Conservation (phyloP, 192 early-diverging fungal species). For the Coemansia sp. region DNA sequence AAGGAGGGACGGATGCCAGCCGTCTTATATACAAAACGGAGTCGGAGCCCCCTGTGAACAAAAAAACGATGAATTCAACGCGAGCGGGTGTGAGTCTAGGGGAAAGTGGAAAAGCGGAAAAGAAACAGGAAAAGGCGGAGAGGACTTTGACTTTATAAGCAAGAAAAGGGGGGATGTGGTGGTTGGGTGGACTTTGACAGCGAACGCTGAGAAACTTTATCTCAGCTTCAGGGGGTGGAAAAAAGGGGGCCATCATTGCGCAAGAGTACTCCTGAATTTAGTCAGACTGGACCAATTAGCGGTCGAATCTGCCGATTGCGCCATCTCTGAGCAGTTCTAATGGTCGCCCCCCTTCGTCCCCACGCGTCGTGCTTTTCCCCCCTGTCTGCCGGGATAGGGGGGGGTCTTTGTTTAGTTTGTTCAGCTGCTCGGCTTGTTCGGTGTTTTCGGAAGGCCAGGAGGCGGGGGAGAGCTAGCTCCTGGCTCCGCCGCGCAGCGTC, state of each 20-base stretch:
- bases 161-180: background rate
- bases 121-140: background rate
- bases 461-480: no score
- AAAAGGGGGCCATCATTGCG: background rate
- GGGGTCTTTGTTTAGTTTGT: no score
- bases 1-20: no score
- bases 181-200: background rate
- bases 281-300: slow-evolving; percentile 6
- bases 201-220: background rate
- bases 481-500: background rate
- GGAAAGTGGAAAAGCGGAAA: slow-evolving; percentile 2
- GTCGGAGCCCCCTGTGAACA: slow-evolving; percentile 1
- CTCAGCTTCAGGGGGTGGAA: slow-evolving; percentile 3
- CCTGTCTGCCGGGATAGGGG: background rate
- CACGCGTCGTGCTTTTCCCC: background rate
- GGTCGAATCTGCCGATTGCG: slow-evolving; percentile 18
- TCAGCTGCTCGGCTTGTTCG: no score
- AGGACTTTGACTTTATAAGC: background rate
- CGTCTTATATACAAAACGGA: background rate
- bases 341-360: background rate
- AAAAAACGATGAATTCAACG: slow-evolving; percentile 14
- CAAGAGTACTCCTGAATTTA: background rate
- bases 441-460: no score
- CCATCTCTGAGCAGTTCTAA: slow-evolving; percentile 12
- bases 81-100: background rate